A percentile compares a stretch with the other conserved stretches of the same genome.
Evolutionary conservation across 73 alveolate species (phyloP).

Genomic region (Diophrys sp.): DNA sequence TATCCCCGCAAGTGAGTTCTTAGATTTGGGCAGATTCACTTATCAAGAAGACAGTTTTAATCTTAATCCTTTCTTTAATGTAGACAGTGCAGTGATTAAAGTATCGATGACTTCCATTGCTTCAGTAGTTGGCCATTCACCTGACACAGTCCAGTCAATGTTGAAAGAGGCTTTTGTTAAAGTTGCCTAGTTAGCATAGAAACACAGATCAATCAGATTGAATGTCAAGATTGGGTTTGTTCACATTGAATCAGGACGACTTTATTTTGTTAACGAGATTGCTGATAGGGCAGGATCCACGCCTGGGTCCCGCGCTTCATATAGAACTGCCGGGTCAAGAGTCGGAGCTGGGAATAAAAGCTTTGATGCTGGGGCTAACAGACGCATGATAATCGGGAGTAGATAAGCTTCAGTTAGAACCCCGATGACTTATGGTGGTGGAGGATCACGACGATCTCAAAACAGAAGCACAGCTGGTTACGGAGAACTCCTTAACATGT

Average conservation of each 20-base stretch:
- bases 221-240: constrained; percentile 13
- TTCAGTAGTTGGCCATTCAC: constrained; percentile 4
- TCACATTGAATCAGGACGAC: neutral
- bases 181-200: constrained; percentile 7
- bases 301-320: neutral
- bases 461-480: neutral
- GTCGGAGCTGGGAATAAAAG: neutral
- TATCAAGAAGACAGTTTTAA: neutral
- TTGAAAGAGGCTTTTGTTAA: constrained; percentile 15
- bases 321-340: neutral
- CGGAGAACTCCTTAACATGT: neutral
- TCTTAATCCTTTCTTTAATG: neutral
- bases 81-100: constrained; percentile 1
- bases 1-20: constrained; percentile 17
- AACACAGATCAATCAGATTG: constrained; percentile 6
- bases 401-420: constrained; percentile 27
- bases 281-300: neutral
- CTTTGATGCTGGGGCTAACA: constrained; percentile 1
- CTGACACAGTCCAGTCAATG: constrained; percentile 18
- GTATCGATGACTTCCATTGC: constrained; percentile 18
- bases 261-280: constrained; percentile 3
- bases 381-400: neutral
- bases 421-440: constrained; percentile 1
- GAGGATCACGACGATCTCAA: neutral
- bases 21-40: constrained; percentile 17